These are phyloP conservation scores for Tulasnella sp. DNA, from an alignment of 768 basidiomycete species.

Conservation along the genomic window DNA sequence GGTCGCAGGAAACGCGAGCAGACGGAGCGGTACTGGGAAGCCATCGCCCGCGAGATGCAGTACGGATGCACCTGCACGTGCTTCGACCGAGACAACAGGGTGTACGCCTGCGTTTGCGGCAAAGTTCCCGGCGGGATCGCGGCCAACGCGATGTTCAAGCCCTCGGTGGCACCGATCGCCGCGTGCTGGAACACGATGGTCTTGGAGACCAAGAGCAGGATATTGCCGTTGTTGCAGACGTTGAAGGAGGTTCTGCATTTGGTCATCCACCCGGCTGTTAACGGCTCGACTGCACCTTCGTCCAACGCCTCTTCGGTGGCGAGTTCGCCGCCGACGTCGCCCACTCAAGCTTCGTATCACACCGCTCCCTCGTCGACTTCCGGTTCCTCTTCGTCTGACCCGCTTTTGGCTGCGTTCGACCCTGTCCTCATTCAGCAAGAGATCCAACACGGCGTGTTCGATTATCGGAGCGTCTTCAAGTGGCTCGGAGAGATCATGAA, in stretches of 20 bases:
- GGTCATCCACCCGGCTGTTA: slow-evolving; percentile 63
- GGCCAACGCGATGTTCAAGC: not conserved
- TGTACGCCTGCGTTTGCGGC: slow-evolving; percentile 27
- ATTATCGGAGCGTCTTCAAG: slow-evolving; percentile 64
- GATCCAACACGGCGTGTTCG: slow-evolving; percentile 62
- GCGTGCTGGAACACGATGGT: slow-evolving; percentile 35
- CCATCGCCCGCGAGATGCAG: slow-evolving; percentile 66
- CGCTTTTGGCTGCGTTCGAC: slow-evolving; percentile 69
- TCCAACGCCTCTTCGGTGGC: slow-evolving; percentile 13
- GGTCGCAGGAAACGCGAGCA: slow-evolving; percentile 59
- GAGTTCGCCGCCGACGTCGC: slow-evolving; percentile 14
- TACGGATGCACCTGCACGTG: slow-evolving; percentile 77
- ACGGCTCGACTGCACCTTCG: not conserved
- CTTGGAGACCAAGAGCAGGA: slow-evolving; percentile 58
- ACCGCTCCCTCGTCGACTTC: slow-evolving; percentile 5
- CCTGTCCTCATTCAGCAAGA: slow-evolving; percentile 74
- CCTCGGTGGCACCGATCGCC: slow-evolving; percentile 15
- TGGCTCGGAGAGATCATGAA: slow-evolving; percentile 75
- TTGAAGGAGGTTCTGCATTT: slow-evolving; percentile 71
- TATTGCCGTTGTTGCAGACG: slow-evolving; percentile 56
- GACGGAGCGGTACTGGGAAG: slow-evolving; percentile 76
- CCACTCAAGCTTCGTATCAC: slow-evolving; percentile 14
- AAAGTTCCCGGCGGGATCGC: not conserved
- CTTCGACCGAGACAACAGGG: slow-evolving; percentile 48
- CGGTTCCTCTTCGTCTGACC: slow-evolving; percentile 15